A percentile compares a stretch with the other conserved stretches of the same genome.
These are phyloP conservation scores for Leccinum subatratum DNA, from an alignment of 1,284 basidiomycete genomes.

Conservation along the genomic window DNA sequence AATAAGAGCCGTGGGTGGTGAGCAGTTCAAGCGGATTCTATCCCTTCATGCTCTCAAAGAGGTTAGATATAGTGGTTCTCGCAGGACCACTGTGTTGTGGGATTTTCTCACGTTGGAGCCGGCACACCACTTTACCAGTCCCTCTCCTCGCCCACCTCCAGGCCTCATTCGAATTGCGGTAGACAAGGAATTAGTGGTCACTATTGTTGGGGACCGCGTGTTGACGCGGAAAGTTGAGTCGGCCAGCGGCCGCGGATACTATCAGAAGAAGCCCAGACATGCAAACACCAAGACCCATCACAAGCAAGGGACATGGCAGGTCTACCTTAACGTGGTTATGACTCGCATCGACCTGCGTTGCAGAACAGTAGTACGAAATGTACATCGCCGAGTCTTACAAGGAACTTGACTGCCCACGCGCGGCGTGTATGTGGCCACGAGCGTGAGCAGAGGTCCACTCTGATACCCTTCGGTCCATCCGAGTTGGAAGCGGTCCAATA, in stretches of 20 bases:
- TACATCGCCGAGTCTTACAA: slow-evolving; percentile 57
- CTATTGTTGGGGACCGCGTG: slow-evolving; percentile 59
- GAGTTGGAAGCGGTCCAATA: slow-evolving; percentile 80
- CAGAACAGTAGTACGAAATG: slow-evolving; percentile 65
- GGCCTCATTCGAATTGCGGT: slow-evolving; percentile 62
- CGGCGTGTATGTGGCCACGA: slow-evolving; percentile 45
- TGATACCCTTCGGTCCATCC: slow-evolving; percentile 65
- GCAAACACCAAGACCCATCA: slow-evolving; percentile 20
- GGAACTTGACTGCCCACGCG: slow-evolving; percentile 41
- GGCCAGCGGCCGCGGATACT: slow-evolving; percentile 23
- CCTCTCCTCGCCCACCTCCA: slow-evolving; percentile 37
- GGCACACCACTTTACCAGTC: slow-evolving; percentile 51
- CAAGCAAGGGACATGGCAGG: slow-evolving; percentile 30
- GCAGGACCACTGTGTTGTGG: slow-evolving; percentile 61
- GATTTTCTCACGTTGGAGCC: slow-evolving; percentile 61
- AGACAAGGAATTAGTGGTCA: slow-evolving; percentile 59
- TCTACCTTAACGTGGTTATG: slow-evolving; percentile 2
- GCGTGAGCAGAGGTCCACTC: slow-evolving; percentile 51
- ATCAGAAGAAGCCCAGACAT: slow-evolving; percentile 21
- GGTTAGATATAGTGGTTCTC: slow-evolving; percentile 36
- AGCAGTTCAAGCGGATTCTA: slow-evolving; percentile 60
- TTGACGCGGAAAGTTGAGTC: slow-evolving; percentile 67
- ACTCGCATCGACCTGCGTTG: slow-evolving; percentile 1
- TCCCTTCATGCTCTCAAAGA: slow-evolving; percentile 93
- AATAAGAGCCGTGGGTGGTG: slow-evolving; percentile 79